phyloP scores from a whole-genome alignment of 805 yeast species.

The Kodamaea hsintzibuensis region DNA sequence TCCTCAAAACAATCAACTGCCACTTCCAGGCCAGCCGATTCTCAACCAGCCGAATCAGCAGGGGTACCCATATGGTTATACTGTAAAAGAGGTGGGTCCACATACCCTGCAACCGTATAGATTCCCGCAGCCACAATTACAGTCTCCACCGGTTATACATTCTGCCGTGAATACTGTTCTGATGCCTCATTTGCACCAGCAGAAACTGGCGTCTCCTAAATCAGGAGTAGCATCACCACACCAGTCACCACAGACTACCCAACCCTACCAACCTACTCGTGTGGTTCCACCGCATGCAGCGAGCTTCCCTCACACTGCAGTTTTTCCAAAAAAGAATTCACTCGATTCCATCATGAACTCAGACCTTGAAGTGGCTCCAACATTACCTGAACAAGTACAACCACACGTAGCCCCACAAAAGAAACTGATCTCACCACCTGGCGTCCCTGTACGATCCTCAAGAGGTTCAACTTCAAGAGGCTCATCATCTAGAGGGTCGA shows the following conservation, averaged over 20 bases:
- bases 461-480: conserved; percentile 3
- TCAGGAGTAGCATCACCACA: background rate
- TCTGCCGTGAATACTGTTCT: background rate
- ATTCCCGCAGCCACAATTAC: background rate
- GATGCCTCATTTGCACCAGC: background rate
- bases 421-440: background rate
- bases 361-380: background rate
- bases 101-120: background rate
- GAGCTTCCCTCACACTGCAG: background rate
- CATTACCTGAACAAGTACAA: background rate
- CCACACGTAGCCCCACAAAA: background rate
- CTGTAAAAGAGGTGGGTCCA: background rate
- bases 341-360: conserved; percentile 9
- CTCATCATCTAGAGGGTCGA: conserved; percentile 13
- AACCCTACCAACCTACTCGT: background rate
- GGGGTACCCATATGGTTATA: background rate
- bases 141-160: conserved; percentile 9
- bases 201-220: background rate
- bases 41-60: background rate
- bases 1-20: background rate
- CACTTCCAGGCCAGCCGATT: background rate
- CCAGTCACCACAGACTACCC: background rate
- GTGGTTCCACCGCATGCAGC: background rate
- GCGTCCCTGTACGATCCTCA: background rate
- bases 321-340: background rate